Conservation (phyloP, 257 asterid genomes). For the Striga asiatica region DNA sequence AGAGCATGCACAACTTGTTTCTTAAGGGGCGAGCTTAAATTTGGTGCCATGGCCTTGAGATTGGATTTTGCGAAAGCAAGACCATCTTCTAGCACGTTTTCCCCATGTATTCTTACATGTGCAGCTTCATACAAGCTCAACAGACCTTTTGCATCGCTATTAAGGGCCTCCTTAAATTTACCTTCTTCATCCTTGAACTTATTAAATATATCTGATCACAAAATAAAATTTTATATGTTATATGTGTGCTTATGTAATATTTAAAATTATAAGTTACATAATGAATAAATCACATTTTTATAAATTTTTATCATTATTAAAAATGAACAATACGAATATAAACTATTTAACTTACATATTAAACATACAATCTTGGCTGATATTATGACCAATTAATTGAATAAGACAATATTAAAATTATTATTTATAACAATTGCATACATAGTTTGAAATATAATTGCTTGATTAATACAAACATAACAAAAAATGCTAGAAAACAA, state of each 20-base stretch:
- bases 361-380: no score
- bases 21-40: not conserved
- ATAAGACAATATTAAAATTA: no score
- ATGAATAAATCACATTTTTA: not conserved
- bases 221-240: no score
- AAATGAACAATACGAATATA: no score
- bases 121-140: constrained; percentile 17
- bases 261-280: not conserved
- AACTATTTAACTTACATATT: no score
- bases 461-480: no score
- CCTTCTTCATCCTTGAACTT: constrained; percentile 2
- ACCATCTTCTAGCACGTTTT: constrained; percentile 8
- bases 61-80: not conserved
- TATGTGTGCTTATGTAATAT: no score
- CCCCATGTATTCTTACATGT: constrained; percentile 11
- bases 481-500: no score
- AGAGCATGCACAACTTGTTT: constrained; percentile 21
- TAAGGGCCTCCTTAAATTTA: not conserved
- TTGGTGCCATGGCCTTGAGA: constrained; percentile 2
- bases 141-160: constrained; percentile 6
- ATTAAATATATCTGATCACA: not conserved
- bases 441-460: no score
- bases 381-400: no score
- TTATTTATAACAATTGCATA: no score
- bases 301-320: no score